Conservation (phyloP, 1,284 basidiomycete genomes). For the Ustilago vetiveriae region DNA sequence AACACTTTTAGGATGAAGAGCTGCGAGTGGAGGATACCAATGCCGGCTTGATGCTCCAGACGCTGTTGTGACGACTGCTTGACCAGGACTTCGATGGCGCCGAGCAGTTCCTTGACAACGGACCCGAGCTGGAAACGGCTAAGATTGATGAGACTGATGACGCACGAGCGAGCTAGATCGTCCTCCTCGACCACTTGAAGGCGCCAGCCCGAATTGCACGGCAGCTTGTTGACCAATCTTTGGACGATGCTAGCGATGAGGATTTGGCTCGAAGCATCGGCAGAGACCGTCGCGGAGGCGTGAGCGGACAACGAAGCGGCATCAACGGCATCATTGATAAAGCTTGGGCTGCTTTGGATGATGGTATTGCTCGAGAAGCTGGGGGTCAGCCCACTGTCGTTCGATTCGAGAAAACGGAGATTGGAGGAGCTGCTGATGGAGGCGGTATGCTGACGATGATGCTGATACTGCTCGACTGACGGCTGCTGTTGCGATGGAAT, state of each 20-base stretch:
- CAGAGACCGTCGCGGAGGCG: conserved; percentile 2
- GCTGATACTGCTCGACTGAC: conserved; percentile 1
- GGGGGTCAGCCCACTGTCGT: conserved; percentile 25
- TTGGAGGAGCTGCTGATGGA: conserved; percentile 31
- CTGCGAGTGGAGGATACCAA: conserved; percentile 81
- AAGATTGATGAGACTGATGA: conserved; percentile 58
- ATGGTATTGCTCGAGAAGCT: conserved; percentile 25
- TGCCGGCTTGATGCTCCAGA: conserved; percentile 62
- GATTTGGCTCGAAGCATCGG: conserved; percentile 44
- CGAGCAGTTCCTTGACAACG: conserved; percentile 57
- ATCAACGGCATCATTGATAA: conserved; percentile 13
- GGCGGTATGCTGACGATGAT: conserved; percentile 16
- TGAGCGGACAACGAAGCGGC: conserved; percentile 9
- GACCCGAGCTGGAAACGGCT: conserved; percentile 50
- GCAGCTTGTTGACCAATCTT: conserved; percentile 58
- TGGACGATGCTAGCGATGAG: conserved; percentile 60
- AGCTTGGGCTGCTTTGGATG: conserved; percentile 20
- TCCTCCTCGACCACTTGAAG: conserved; percentile 57
- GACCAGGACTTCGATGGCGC: conserved; percentile 53
- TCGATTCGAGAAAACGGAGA: conserved; percentile 25
- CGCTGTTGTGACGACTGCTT: conserved; percentile 43
- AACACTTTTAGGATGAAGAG: conserved; percentile 87
- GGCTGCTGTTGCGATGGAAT: conserved; percentile 14
- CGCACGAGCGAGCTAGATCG: conserved; percentile 53
- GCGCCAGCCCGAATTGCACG: conserved; percentile 55